phyloP scores from a whole-genome alignment of 352 stramenopile species.

The Phytophthora macrochlamydospora region DNA sequence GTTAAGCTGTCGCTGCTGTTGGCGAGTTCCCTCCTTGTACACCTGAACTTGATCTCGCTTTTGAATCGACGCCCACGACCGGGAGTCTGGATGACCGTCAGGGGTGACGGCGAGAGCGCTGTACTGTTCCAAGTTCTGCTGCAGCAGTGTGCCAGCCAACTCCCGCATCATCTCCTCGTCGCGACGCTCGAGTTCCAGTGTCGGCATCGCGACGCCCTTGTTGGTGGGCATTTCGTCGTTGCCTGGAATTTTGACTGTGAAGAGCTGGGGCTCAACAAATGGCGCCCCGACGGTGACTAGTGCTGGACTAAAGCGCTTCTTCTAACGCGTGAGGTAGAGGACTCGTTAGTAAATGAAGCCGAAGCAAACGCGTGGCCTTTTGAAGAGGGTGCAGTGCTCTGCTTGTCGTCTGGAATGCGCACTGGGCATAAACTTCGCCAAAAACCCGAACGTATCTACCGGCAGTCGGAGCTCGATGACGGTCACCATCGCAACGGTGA shows the following conservation, averaged over 20 bases:
- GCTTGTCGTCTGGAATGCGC: constrained; percentile 18
- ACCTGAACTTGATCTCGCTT: constrained; percentile 36
- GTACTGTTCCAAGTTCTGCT: constrained; percentile 38
- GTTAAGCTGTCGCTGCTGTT: constrained; percentile 30
- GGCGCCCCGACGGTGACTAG: constrained; percentile 8
- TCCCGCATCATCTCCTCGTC: constrained; percentile 39
- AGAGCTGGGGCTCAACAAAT: constrained; percentile 10
- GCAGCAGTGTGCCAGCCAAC: constrained; percentile 27
- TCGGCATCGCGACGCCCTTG: constrained; percentile 29
- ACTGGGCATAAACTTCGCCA: constrained; percentile 5
- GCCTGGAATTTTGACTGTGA: constrained; percentile 14
- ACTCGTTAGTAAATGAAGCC: constrained; percentile 26
- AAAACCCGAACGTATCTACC: background rate
- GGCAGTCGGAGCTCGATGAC: background rate
- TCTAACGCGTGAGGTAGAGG: background rate
- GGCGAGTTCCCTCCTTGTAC: constrained; percentile 40
- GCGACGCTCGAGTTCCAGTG: constrained; percentile 28
- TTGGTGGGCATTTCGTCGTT: constrained; percentile 22
- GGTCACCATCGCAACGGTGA: constrained; percentile 16
- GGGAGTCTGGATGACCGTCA: constrained; percentile 41
- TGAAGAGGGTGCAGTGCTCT: constrained; percentile 11
- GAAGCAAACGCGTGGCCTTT: constrained; percentile 8
- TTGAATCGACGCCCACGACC: constrained; percentile 31
- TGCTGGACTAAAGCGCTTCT: constrained; percentile 2
- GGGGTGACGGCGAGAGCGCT: constrained; percentile 25